A percentile compares a stretch with the other conserved stretches of the same genome.
Conservation (phyloP, 441 rosid genomes). For the Mallotus repandus region DNA sequence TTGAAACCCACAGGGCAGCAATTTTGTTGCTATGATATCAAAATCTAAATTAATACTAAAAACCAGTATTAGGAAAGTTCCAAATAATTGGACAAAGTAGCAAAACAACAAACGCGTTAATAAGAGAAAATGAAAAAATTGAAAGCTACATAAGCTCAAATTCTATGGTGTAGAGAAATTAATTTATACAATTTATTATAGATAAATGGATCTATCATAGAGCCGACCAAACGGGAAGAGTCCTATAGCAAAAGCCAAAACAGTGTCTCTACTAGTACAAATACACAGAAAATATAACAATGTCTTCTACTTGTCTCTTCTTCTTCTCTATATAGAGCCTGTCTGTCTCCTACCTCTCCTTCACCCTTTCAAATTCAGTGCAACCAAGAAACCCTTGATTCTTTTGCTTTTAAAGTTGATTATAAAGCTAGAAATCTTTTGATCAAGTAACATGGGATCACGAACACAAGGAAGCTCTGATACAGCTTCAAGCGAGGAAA, state of each 20-base stretch:
- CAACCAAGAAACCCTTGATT: neutral
- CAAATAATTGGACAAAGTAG: neutral
- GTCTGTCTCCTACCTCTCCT: neutral
- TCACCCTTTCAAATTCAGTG: neutral
- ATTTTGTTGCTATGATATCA: neutral
- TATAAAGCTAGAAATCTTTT: neutral
- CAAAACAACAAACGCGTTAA: constrained; percentile 15
- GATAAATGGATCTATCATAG: constrained; percentile 24
- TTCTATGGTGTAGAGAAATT: neutral
- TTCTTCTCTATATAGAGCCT: constrained; percentile 4
- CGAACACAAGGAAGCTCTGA: constrained; percentile 30
- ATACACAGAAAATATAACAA: constrained; percentile 21
- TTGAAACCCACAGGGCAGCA: neutral
- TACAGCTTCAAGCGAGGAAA: constrained; percentile 31
- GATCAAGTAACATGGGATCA: constrained; percentile 25
- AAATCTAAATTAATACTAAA: neutral
- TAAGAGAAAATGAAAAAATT: neutral
- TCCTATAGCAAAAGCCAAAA: constrained; percentile 34
- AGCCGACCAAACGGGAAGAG: constrained; percentile 31
- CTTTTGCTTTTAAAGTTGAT: neutral
- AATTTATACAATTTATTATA: neutral
- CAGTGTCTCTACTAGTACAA: constrained; percentile 6
- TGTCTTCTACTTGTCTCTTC: constrained; percentile 36
- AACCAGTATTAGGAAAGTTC: neutral
- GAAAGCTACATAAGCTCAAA: constrained; percentile 31